Percentiles rank a stretch among this genome's conserved stretches.
These are phyloP conservation scores for Kwoniella sp. DNA, from an alignment of 768 basidiomycete species.

Conservation along the genomic window DNA sequence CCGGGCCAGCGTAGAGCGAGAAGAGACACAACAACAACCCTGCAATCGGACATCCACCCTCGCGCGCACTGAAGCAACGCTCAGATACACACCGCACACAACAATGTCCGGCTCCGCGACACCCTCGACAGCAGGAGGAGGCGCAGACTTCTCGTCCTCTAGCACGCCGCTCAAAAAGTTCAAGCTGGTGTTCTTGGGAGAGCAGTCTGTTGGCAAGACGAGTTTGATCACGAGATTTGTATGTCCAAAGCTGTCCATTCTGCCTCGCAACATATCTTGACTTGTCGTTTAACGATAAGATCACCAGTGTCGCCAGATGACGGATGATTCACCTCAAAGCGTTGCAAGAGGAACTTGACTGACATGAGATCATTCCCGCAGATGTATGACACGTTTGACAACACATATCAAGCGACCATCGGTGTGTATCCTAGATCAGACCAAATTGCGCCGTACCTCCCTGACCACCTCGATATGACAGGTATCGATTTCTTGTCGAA, in stretches of 20 bases:
- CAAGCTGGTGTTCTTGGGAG: slow-evolving; percentile 92
- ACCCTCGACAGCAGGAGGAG: slow-evolving; percentile 15
- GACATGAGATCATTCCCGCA: no score
- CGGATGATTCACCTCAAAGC: not conserved
- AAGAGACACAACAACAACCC: no score
- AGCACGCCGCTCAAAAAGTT: slow-evolving; percentile 69
- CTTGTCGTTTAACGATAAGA: slow-evolving; percentile 13
- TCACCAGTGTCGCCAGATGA: not conserved
- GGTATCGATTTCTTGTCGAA: slow-evolving; percentile 98
- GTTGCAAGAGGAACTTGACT: no score
- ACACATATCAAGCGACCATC: slow-evolving; percentile 72
- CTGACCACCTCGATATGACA: not conserved
- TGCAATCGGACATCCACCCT: no score
- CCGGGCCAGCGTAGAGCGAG: no score
- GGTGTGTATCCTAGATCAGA: slow-evolving; percentile 26
- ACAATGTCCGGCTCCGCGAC: slow-evolving; percentile 27
- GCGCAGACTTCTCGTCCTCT: slow-evolving; percentile 37
- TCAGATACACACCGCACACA: not conserved
- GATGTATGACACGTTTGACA: slow-evolving; percentile 99
- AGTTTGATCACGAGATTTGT: slow-evolving; percentile 90
- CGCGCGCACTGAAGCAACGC: no score
- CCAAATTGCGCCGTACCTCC: not conserved
- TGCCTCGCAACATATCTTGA: not conserved
- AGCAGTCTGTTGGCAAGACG: slow-evolving; percentile 98
- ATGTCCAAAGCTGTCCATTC: no score